These are phyloP conservation scores for Amaranthus hypochondriacus DNA, from an alignment of 148 eudicot species.

Conservation along the genomic window DNA sequence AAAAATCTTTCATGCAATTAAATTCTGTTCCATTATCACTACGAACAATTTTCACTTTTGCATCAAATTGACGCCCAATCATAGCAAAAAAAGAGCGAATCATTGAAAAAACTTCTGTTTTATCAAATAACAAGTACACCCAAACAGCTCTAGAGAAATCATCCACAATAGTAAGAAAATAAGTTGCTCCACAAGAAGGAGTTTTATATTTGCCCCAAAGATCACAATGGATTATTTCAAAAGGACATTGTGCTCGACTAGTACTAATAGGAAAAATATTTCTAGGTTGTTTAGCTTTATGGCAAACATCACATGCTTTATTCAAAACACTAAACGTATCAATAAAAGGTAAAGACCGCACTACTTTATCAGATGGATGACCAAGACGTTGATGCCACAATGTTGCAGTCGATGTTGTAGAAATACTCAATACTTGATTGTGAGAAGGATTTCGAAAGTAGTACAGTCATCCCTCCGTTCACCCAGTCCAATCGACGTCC, in stretches of 20 bases:
- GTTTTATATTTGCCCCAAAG: background rate
- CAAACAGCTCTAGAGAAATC: slow-evolving; percentile 6
- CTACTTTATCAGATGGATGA: too few species aligned
- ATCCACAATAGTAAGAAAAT: slow-evolving; percentile 18
- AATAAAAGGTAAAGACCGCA: background rate
- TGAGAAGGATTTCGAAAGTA: too few species aligned
- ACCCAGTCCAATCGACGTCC: too few species aligned
- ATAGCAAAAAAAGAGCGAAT: background rate
- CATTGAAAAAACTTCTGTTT: background rate
- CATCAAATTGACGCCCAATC: slow-evolving; percentile 8
- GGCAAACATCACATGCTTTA: slow-evolving; percentile 10
- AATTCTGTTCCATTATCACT: slow-evolving; percentile 12
- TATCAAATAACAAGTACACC: background rate
- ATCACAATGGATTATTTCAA: background rate
- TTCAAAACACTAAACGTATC: background rate
- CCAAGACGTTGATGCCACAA: too few species aligned
- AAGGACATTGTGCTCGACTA: background rate
- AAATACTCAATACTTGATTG: too few species aligned
- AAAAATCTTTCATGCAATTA: background rate
- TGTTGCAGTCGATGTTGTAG: too few species aligned
- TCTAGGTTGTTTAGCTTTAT: slow-evolving; percentile 4
- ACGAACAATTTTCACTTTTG: background rate
- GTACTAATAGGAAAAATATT: background rate
- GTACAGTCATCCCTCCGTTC: too few species aligned
- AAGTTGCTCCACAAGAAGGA: slow-evolving; percentile 1